A percentile compares a stretch with the other conserved stretches of the same genome.
Conservation (phyloP, 768 basidiomycete species). For the Tephrocybe rancida region DNA sequence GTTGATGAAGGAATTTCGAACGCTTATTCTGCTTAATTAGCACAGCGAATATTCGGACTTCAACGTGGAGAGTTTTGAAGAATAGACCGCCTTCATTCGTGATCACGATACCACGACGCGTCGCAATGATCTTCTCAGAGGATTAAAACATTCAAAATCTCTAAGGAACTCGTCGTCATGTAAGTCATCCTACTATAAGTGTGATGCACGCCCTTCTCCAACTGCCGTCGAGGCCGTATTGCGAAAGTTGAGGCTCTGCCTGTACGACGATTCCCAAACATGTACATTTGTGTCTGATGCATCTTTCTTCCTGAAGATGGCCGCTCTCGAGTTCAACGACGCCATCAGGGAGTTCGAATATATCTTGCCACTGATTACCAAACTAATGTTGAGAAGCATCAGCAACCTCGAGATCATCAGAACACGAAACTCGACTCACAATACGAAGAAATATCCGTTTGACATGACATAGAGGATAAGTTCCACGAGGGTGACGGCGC, state of each 20-base stretch:
- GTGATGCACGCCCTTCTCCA: too few relatives aligned
- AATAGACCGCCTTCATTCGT: too few relatives aligned
- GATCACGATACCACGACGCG: too few relatives aligned
- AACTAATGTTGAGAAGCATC: background rate
- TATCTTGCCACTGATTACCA: constrained; percentile 6
- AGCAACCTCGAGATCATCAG: too few relatives aligned
- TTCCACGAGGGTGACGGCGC: background rate
- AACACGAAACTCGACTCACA: background rate
- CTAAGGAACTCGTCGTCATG: too few relatives aligned
- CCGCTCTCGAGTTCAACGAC: background rate
- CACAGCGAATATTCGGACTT: too few relatives aligned
- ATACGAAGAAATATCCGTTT: background rate
- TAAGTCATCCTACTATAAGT: too few relatives aligned
- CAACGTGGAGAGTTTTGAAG: too few relatives aligned
- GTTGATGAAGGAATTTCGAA: too few relatives aligned
- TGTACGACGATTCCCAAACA: background rate
- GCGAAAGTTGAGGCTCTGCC: background rate
- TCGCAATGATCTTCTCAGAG: too few relatives aligned
- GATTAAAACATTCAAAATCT: too few relatives aligned
- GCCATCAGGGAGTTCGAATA: constrained; percentile 6
- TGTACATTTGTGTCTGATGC: background rate
- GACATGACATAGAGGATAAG: background rate
- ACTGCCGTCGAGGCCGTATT: background rate
- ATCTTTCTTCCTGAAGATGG: background rate
- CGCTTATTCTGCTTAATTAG: too few relatives aligned